Evolutionary conservation across 2,329 filamentous ascomycete genomes (phyloP).

Genomic region (Alternaria dauci): DNA sequence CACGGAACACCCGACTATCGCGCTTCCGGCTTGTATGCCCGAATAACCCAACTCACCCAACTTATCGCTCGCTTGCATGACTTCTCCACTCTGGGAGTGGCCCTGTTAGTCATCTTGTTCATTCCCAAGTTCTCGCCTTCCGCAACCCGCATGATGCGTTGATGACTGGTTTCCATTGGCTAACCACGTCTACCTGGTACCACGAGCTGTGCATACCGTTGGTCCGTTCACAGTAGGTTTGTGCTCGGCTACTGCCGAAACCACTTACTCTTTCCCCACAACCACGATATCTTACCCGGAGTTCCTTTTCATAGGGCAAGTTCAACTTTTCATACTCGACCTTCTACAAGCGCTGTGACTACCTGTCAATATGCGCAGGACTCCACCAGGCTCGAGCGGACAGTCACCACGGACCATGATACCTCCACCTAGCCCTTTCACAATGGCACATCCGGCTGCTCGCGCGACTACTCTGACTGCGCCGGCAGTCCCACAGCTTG

Average conservation of each 20-base stretch:
- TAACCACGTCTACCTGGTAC: constrained; percentile 19
- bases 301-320: constrained; percentile 14
- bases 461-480: constrained; percentile 40
- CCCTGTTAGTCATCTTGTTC: constrained; percentile 31
- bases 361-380: constrained; percentile 37
- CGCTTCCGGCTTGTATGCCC: constrained; percentile 32
- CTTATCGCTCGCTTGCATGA: constrained; percentile 35
- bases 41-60: constrained; percentile 29
- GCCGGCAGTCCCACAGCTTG: constrained; percentile 39
- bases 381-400: constrained; percentile 44
- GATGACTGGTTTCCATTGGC: constrained; percentile 36
- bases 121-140: constrained; percentile 13
- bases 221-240: constrained; percentile 34
- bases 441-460: constrained; percentile 31
- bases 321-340: not conserved
- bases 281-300: constrained; percentile 17
- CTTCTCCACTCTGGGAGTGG: constrained; percentile 39
- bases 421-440: constrained; percentile 45
- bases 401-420: constrained; percentile 47
- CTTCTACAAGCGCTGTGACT: constrained; percentile 19
- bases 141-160: constrained; percentile 34
- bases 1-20: constrained; percentile 36
- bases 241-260: constrained; percentile 49
- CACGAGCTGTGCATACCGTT: constrained; percentile 34
- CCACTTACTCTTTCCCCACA: constrained; percentile 37